Base-by-base conservation (phyloP, 202 grass and related monocot species). In the Eragrostis tef region DNA sequence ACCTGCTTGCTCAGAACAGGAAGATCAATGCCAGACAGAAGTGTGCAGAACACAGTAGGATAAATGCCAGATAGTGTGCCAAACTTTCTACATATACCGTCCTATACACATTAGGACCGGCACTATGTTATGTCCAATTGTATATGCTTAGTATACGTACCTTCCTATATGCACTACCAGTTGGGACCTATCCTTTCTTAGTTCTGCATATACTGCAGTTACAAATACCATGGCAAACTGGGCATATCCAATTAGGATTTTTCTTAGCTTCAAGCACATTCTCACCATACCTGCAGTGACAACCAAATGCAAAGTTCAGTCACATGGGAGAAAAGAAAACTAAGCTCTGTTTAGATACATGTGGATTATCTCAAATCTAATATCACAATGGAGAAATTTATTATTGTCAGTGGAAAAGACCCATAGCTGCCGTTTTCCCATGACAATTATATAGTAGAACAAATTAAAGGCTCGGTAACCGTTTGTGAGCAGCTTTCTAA, bases 171-270 rank as follows among this genome's bases (percentile, higher is more conserved):
- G 79, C 82, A 63, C 12, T 2, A 16, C 90, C 89, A 82, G 96
- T 99, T 24, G 93, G 96, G 17, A 39, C 69, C 96, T 93, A 99
- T 93, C 96, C 93, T 88, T 88, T 95, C 79, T 95, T 99, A 64
- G 79, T 86, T 89, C 96, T 89, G 70, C 96, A 99, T 13, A 91
- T 79, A 71, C 96, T 99, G 85, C 96, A 99, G 74, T 99, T 99
- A 87, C 96, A 98, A 66, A 98, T 95, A 47, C 90, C 96, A 12
- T 93, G 87, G 52, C 92, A 98, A 79, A 89, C 88, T 74, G 96
- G 96, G 73, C 96, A 98, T 25, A 83, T 90, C 96, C 96, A 98
- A 58, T 81, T 45, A 29, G 83, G 92, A 71, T 98, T 93, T 47
- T 87, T 91, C 27, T 89, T 88, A 77, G 85, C 89, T 90, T 98